A percentile compares a stretch with the other conserved stretches of the same genome.
phyloP scores from a whole-genome alignment of 768 basidiomycete species.

The Xerocomellus chrysenteron region DNA sequence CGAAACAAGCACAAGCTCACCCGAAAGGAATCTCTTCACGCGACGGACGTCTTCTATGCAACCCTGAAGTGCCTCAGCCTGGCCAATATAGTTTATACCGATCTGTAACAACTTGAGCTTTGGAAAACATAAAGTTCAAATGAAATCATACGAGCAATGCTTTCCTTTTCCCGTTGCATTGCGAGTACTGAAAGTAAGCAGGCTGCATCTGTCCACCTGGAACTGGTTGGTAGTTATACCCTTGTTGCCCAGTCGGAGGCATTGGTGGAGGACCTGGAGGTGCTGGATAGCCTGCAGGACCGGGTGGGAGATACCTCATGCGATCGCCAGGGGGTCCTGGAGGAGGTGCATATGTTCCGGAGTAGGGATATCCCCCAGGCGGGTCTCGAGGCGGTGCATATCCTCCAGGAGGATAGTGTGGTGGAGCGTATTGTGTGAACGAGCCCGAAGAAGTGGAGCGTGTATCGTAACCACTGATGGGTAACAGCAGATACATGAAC shows the following conservation, averaged over 20 bases:
- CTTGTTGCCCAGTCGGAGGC: conserved; percentile 58
- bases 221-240: conserved; percentile 61
- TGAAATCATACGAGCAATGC: conserved; percentile 70
- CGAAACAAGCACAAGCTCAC: conserved; percentile 46
- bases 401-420: conserved; percentile 13
- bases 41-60: conserved; percentile 93
- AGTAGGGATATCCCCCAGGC: conserved; percentile 9
- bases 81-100: conserved; percentile 85
- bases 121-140: background rate
- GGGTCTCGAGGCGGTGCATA: conserved; percentile 21
- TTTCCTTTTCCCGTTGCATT: conserved; percentile 85
- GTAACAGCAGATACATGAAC: background rate
- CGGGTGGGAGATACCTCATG: background rate
- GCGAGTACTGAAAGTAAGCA: conserved; percentile 82
- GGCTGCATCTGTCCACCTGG: conserved; percentile 47
- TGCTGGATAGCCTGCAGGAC: conserved; percentile 8
- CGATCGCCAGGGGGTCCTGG: conserved; percentile 17
- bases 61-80: conserved; percentile 65
- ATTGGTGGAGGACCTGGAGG: conserved; percentile 42
- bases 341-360: conserved; percentile 13
- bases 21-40: conserved; percentile 70
- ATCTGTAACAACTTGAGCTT: conserved; percentile 46
- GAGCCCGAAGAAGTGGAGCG: conserved; percentile 11
- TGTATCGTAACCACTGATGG: conserved; percentile 33
- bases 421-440: background rate